Conservation (phyloP, 345 rosid species). For the Populus euphratica region DNA sequence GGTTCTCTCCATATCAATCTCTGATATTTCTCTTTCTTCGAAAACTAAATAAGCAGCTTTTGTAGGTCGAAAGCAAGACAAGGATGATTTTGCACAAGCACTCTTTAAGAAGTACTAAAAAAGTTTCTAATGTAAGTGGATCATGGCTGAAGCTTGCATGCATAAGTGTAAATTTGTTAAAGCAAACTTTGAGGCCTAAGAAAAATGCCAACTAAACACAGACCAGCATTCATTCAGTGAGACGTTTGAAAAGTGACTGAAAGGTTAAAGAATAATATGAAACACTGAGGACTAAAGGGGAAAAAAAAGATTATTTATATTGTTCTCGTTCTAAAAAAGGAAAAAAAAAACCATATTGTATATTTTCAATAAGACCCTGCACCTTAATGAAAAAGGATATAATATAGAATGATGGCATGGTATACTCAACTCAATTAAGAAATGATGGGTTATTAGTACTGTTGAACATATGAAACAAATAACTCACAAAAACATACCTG, state of each 20-base stretch:
- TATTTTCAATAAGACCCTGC: not conserved
- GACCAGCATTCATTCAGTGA: not conserved
- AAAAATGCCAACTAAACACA: not conserved
- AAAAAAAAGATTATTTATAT: not conserved
- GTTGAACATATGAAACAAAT: not conserved
- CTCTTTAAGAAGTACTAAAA: not conserved
- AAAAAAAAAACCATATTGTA: not conserved
- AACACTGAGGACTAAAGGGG: not conserved
- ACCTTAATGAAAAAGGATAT: not conserved
- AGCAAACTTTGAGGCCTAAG: not conserved
- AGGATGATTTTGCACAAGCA: too few relatives aligned
- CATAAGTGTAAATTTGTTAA: not conserved
- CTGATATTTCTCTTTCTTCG: not conserved
- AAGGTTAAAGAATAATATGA: not conserved
- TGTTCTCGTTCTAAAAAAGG: not conserved
- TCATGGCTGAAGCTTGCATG: not conserved
- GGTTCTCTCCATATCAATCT: not conserved
- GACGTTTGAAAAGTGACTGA: not conserved
- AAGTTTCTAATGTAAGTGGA: not conserved
- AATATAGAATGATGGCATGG: not conserved
- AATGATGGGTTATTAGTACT: not conserved
- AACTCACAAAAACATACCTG: conserved; percentile 45
- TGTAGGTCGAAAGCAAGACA: too few relatives aligned
- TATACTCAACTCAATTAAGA: not conserved
- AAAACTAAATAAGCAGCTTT: not conserved